Base-by-base conservation (phyloP, 306 rosid genomes). In the Gillenia trifoliata region DNA sequence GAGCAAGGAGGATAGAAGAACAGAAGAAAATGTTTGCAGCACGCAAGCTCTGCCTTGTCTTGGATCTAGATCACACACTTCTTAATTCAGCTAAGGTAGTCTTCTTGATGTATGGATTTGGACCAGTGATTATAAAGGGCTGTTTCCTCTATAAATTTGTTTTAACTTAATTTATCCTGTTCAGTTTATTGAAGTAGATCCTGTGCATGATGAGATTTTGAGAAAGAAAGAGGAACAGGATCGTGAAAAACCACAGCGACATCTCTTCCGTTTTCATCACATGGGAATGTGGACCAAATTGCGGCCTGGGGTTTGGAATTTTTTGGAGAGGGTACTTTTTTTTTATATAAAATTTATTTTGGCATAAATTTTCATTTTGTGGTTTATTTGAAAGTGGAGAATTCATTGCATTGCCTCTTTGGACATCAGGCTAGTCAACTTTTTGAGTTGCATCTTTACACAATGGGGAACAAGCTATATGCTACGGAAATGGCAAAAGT, bases 261-360 rank as follows among this genome's bases (percentile, higher is more conserved):
- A 92, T 75, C 95, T 95, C 79, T 95, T 90, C 72, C 96, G 98
- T 70, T 92, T 95, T 75, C 86, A 94, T 71, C 99, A 92, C 83
- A 85, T 95, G 99, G 99, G 96, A 87, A 95, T 95, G 99, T 95
- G 99, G 99, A 95, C 99, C 74, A 95, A 95, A 89, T 85, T 95
- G 75, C 88, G 99, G 50, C 99, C 99, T 7, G 99, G 99, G 63
- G 81, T 95, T 80, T 95, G 99, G 99, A 92, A 87, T 62, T 95
- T 95, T 85, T 82, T 95, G 87, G 99, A 95, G 82, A 92, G 90
- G 96, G 99, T 95, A 78, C 70, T 59, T 78, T 78, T 49, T 56
- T 79, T 49, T 56, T 72, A 66, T 63, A 17, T 60, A 19, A 62
- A 33, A 50, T 70, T 20, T 63, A 63, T 68, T 57, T 70, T 47